phyloP scores from a whole-genome alignment of 805 yeast species.

The Dipodascus geniculatus region DNA sequence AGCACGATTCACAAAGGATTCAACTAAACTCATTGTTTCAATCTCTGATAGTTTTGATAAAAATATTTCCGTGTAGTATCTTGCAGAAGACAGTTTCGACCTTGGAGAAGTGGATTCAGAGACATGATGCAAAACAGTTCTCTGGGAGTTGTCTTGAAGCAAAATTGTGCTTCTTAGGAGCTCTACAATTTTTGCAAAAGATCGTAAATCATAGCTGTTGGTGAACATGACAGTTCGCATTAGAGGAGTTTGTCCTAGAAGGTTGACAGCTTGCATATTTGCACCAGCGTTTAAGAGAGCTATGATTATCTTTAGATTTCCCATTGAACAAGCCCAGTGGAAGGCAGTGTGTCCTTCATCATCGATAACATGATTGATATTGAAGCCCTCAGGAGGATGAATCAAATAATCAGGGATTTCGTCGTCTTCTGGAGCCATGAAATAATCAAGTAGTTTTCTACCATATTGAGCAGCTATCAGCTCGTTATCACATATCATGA shows the following conservation, averaged over 20 bases:
- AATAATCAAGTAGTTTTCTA: slow-evolving; percentile 39
- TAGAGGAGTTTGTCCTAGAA: slow-evolving; percentile 76
- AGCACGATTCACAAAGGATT: slow-evolving; percentile 47
- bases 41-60: slow-evolving; percentile 60
- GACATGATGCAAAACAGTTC: slow-evolving; percentile 80
- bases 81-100: slow-evolving; percentile 63
- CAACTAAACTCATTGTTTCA: slow-evolving; percentile 44
- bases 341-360: slow-evolving; percentile 90
- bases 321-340: slow-evolving; percentile 98
- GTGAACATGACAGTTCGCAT: slow-evolving; percentile 79
- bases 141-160: slow-evolving; percentile 57
- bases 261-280: slow-evolving; percentile 44
- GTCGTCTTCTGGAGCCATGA: slow-evolving; percentile 46
- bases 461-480: slow-evolving; percentile 27
- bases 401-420: slow-evolving; percentile 52
- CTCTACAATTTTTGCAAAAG: slow-evolving; percentile 70
- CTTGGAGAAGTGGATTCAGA: slow-evolving; percentile 56
- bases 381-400: slow-evolving; percentile 53
- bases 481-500: slow-evolving; percentile 3
- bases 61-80: slow-evolving; percentile 69
- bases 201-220: slow-evolving; percentile 69
- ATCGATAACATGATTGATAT: slow-evolving; percentile 72
- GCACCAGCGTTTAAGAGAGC: slow-evolving; percentile 70
- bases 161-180: slow-evolving; percentile 66
- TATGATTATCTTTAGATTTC: slow-evolving; percentile 66